Base-by-base conservation (phyloP, 225 moss, liverwort and hornwort species). In the Thuidium tamariscinum region DNA sequence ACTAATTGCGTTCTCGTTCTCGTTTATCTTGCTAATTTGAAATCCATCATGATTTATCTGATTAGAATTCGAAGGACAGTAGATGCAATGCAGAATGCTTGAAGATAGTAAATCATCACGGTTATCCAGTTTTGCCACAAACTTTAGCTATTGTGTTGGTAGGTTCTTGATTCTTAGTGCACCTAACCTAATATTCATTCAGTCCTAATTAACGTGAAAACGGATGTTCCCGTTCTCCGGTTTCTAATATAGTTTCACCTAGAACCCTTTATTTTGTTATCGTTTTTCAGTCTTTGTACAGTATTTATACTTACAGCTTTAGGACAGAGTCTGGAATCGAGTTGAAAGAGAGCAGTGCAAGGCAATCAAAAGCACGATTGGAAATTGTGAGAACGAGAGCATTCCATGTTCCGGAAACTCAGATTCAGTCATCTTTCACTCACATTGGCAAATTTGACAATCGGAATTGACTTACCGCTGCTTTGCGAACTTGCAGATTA, bases 401-500 rank as follows among this genome's bases (percentile, higher is more conserved):
- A 59, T 27, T 48, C 12, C 3, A 6, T 48, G n/a, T 46, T 26
- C 13, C 19, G 30, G 60, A 26, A 18, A 73, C 48, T 34, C 34
- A 66, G 26, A 54, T 20, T 42, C 0, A 14, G 30, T 51, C 65
- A 17, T 11, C 11, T 66, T 25, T 21, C 34, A 36, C 42, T 56
- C 13, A 52, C 7, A 16, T 52, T 71, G 26, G 60, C n/a, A 79
- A 44, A 15, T 3, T n/a, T 27, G 19, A 30, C 36, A 8, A 29
- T 42, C 11, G 36, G 54, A 60, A 26, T 44, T 32, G 65, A 21
- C 72, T 86, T 32, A 70, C n/a, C 19, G 10, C 6, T 71, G 17
- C 34, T 77, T 34, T 85, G 77, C 51, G 11, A 79, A 59, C 49
- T 57, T 82, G 81, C 90, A 94, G 94, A 93, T 94, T 89, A 94